Evolutionary conservation across 2,329 filamentous ascomycete genomes (phyloP), one percentile per base, ranked within the genome.

Genomic region (Ceratocystis variospora): DNA sequence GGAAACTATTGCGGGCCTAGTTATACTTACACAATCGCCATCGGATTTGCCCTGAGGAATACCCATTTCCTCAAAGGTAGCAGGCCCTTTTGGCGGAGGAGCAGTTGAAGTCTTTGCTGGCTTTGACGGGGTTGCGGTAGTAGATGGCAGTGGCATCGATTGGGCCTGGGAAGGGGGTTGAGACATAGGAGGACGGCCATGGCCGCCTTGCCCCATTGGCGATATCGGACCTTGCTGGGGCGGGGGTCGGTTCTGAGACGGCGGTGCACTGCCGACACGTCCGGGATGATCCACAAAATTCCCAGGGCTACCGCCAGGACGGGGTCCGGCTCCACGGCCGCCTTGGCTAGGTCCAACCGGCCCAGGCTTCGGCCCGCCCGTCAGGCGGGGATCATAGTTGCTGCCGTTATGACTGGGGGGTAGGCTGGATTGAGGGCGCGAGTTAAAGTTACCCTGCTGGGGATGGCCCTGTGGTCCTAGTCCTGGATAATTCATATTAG

Each of bases 51-150:
- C 86, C 72, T 86, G 83, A 5, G 91, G 90, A 71, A 99, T 93
- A 48, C 94, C 94, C 94, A 99, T 99, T 74, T 95, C 92, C 74
- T 96, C 93, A 75, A 99, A 99, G 0, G 94, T 97, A 71, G 94
- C 90, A 0, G 94, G 93, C 10, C 93, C 94, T 73, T 91, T 89
- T 62, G 81, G 82, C 41, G 83, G 79, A 59, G 77, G 74, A 69
- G 75, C 77, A 22, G 77, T 73, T 17, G 78, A 76, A 2, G 78
- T 70, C 69, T 77, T 74, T 22, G 76, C 72, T 5, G 77, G 75
- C 17, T 74, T 71, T 6, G 76, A 62, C 6, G 68, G 74, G n/a
- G 76, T 74, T 55, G 75, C 37, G 37, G 37, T 71, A n/a, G 73
- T 22, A n/a, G 37, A 17, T 37, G 55, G 33, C 7, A 25, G 25